Evolutionary conservation across 73 alveolate genomes (phyloP).

Genomic region (Symbiodinium natans): DNA sequence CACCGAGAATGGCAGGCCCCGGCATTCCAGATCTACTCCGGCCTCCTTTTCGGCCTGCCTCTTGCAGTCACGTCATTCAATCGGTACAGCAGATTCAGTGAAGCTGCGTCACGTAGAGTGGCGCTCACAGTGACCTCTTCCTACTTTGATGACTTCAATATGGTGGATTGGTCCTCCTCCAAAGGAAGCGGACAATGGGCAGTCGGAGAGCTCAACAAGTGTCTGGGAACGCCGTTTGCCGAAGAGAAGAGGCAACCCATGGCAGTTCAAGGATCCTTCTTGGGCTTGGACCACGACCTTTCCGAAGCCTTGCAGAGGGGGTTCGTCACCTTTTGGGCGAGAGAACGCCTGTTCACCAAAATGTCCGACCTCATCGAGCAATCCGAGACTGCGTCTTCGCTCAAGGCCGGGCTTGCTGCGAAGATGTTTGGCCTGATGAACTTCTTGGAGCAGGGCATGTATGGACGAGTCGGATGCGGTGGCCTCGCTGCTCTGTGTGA

Average conservation of each 20-base stretch:
- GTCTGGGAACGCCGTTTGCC: not conserved
- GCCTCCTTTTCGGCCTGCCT: too few species aligned
- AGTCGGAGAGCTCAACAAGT: not conserved
- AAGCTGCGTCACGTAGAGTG: too few species aligned
- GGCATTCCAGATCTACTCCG: too few species aligned
- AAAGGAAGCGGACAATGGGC: not conserved
- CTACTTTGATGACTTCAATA: constrained; percentile 7
- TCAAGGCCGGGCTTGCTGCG: too few species aligned
- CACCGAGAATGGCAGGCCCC: too few species aligned
- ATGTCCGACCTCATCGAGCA: not conserved
- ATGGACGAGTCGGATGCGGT: too few species aligned
- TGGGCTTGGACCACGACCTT: not conserved
- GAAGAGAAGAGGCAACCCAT: constrained; percentile 6
- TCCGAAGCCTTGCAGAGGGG: not conserved
- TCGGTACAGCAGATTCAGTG: too few species aligned
- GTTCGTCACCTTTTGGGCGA: not conserved
- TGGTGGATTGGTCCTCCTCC: not conserved
- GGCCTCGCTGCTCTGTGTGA: too few species aligned
- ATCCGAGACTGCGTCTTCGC: too few species aligned
- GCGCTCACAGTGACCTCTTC: not conserved
- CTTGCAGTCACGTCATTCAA: too few species aligned
- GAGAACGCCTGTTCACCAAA: not conserved
- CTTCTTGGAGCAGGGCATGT: too few species aligned
- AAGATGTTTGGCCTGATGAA: too few species aligned
- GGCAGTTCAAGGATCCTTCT: not conserved